Evolutionary conservation across 2,329 filamentous ascomycete species (phyloP), one percentile per base, ranked within the genome.

Genomic region (Trichoderma afroharzianum): DNA sequence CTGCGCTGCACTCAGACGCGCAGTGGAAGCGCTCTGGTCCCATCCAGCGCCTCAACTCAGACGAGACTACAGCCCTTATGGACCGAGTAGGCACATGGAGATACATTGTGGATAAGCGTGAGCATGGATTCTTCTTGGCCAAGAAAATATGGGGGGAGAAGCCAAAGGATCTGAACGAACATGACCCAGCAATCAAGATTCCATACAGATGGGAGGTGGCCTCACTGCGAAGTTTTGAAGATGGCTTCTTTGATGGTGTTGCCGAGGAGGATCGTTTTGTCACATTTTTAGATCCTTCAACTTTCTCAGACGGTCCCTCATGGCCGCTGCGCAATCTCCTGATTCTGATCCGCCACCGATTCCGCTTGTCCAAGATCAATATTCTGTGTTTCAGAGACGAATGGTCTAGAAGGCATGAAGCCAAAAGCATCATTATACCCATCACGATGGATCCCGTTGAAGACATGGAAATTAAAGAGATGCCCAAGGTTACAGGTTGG

Each of bases 401-500:
- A 2, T 93, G 95, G 76, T 83, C 89, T 1, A 89, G 88, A 70
- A 88, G 94, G 72, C 93, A 97, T 74, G 91, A 95, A 76, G 90
- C 93, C 1, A 91, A 92, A 77, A 98, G 94, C 76, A 87, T 96
- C 53, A 89, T 98, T 58, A 83, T 98, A 66, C 88, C 88, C 7
- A 82, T 95, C 43, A 83, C 88, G 75, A 88, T 89, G 79, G 87
- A 87, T 32, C 67, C 81, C 3, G 80, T 83, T 2, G 83, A 83
- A 24, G 80, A 84, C n/a, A 78, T 82, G 68, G 82, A 82, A 55
- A 80, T 81, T 6, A 74, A 82, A 71, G 82, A 87, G 66, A 90
- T 97, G 87, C 95, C 96, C 63, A 98, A 97, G 79, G 91, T 96
- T 12, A 97, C 95, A 1, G 96, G 96, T 26, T 99, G 96, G 96